A percentile compares a stretch with the other conserved stretches of the same genome.
These are phyloP conservation scores for Zygoascus meyerae DNA, from an alignment of 1,139 yeast species.

Conservation along the genomic window DNA sequence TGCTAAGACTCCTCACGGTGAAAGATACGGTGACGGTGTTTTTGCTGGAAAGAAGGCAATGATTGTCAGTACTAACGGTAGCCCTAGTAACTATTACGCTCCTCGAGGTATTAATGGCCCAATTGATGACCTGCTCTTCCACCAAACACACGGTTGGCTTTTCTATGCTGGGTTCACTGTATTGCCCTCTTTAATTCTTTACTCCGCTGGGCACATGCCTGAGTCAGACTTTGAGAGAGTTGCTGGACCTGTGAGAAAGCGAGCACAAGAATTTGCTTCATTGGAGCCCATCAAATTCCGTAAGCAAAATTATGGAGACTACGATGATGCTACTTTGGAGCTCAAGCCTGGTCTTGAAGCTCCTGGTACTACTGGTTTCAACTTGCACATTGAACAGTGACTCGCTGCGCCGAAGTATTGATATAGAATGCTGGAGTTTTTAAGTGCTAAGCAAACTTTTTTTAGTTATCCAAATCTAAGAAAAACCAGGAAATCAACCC, in stretches of 20 bases:
- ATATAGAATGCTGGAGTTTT: too few species aligned
- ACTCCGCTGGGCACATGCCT: neutral
- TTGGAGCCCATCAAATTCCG: constrained; percentile 5
- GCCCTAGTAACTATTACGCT: neutral
- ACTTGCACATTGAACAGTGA: neutral
- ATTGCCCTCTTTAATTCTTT: constrained; percentile 6
- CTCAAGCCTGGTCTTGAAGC: neutral
- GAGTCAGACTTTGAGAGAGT: neutral
- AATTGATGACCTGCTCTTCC: constrained; percentile 7
- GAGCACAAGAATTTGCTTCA: neutral
- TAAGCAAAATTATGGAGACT: constrained; percentile 3
- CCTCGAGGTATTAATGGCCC: constrained; percentile 8
- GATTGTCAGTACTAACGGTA: constrained; percentile 7
- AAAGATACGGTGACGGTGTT: constrained; percentile 9
- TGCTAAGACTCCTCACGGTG: neutral
- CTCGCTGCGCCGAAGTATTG: too few species aligned
- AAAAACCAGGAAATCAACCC: too few species aligned
- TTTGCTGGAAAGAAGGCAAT: constrained; percentile 8
- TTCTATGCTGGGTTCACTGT: constrained; percentile 9
- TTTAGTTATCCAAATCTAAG: too few species aligned
- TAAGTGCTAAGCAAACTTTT: too few species aligned
- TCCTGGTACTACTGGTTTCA: neutral
- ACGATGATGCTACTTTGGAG: neutral
- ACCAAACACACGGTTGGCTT: constrained; percentile 4
- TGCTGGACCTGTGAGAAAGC: constrained; percentile 4